These are phyloP conservation scores for Verbascum thapsus DNA, from an alignment of 257 asterid genomes.

Conservation along the genomic window DNA sequence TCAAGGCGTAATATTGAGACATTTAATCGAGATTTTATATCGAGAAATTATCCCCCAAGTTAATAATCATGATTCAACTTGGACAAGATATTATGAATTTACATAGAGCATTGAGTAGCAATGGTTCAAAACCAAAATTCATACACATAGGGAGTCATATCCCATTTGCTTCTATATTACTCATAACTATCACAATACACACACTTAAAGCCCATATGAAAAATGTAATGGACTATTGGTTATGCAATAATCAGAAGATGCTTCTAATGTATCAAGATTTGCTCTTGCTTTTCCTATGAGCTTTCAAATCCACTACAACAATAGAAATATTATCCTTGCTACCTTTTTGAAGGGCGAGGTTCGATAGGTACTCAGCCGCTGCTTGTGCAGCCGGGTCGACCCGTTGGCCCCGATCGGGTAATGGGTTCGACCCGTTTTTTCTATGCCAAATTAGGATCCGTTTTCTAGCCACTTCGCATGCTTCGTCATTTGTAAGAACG, in stretches of 20 bases:
- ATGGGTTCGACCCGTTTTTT: background rate
- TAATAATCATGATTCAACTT: too few species aligned
- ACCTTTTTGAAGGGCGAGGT: constrained; percentile 7
- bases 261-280: constrained; percentile 36
- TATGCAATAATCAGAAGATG: constrained; percentile 40
- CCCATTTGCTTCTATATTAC: constrained; percentile 40
- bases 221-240: constrained; percentile 63
- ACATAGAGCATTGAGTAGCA: constrained; percentile 29
- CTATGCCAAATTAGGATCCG: constrained; percentile 15
- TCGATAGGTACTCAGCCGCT: constrained; percentile 11
- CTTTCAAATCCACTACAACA: constrained; percentile 14
- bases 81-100: constrained; percentile 37
- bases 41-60: too few species aligned
- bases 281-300: constrained; percentile 15
- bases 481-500: constrained; percentile 17
- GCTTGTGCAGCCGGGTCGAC: constrained; percentile 14
- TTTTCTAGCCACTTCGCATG: constrained; percentile 17
- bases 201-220: constrained; percentile 59
- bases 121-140: constrained; percentile 32
- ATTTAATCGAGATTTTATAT: too few species aligned
- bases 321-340: constrained; percentile 17
- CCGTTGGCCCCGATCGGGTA: background rate
- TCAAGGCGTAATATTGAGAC: too few species aligned
- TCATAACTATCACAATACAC: constrained; percentile 49
- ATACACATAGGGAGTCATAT: constrained; percentile 19